Evolutionary conservation across 129 eudicot genomes (phyloP).

Genomic region (Flaveria robusta): DNA sequence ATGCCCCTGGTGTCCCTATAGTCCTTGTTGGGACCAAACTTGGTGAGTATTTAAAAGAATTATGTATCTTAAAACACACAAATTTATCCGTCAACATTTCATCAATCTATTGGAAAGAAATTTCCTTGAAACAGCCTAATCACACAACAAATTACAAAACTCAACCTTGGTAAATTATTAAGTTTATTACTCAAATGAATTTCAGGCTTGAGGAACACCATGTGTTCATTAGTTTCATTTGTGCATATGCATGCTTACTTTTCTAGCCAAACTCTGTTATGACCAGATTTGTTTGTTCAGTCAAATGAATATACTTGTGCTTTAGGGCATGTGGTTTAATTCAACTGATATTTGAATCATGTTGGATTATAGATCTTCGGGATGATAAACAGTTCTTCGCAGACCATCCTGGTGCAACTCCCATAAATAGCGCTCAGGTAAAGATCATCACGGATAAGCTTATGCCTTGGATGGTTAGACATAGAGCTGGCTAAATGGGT

Average conservation of each 20-base stretch:
- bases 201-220: not conserved
- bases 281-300: slow-evolving; percentile 13
- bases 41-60: slow-evolving; percentile 52
- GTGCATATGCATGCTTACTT: not conserved
- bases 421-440: slow-evolving; percentile 70
- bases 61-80: not conserved
- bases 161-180: not conserved
- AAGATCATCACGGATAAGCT: slow-evolving; percentile 15
- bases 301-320: slow-evolving; percentile 4
- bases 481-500: not conserved
- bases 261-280: not conserved
- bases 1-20: slow-evolving; percentile 98
- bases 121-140: not conserved
- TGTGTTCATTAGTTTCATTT: slow-evolving; percentile 16
- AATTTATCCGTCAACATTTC: not conserved
- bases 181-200: not conserved
- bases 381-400: slow-evolving; percentile 79
- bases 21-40: slow-evolving; percentile 98
- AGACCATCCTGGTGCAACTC: slow-evolving; percentile 82
- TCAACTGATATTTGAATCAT: slow-evolving; percentile 14
- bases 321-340: slow-evolving; percentile 12
- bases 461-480: not conserved
- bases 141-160: no score
- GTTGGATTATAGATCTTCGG: slow-evolving; percentile 62
- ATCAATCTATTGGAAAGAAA: not conserved